Percentiles rank a stretch among this genome's conserved stretches.
Evolutionary conservation across 2,329 filamentous ascomycete genomes (phyloP).

Genomic region (Myotisia sp.): DNA sequence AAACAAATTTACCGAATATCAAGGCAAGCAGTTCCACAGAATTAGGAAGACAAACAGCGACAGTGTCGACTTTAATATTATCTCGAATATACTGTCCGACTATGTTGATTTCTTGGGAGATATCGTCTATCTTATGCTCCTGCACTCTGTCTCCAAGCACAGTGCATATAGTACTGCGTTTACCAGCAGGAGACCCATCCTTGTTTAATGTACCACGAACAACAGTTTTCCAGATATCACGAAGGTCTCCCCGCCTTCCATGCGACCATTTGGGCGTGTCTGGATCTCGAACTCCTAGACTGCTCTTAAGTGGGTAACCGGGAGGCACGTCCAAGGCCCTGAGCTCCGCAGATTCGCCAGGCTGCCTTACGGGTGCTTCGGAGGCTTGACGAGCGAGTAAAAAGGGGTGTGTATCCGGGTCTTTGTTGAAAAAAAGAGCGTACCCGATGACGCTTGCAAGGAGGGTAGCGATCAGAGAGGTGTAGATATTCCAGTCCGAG

Average conservation of each 20-base stretch:
- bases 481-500: conserved; percentile 69
- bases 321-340: conserved; percentile 73
- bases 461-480: conserved; percentile 54
- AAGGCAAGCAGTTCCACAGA: conserved; percentile 73
- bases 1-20: conserved; percentile 48
- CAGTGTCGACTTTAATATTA: conserved; percentile 52
- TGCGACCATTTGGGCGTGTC: conserved; percentile 68
- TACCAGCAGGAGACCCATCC: conserved; percentile 45
- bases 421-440: conserved; percentile 54
- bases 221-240: conserved; percentile 75
- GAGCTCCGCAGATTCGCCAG: conserved; percentile 74
- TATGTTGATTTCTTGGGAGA: conserved; percentile 75
- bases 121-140: conserved; percentile 56
- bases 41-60: conserved; percentile 86
- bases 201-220: conserved; percentile 50
- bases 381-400: conserved; percentile 74
- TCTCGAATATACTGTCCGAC: conserved; percentile 66
- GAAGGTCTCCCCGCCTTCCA: conserved; percentile 74
- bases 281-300: conserved; percentile 68
- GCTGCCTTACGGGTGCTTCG: conserved; percentile 62
- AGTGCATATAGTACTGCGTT: conserved; percentile 58
- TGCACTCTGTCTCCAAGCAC: conserved; percentile 61
- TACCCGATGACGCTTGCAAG: conserved; percentile 57
- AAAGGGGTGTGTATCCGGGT: conserved; percentile 85
- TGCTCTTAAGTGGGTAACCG: conserved; percentile 63